A percentile compares a stretch with the other conserved stretches of the same genome.
These are phyloP conservation scores for Nelumbo lutea DNA, from an alignment of 164 flowering plant genomes.

Conservation along the genomic window DNA sequence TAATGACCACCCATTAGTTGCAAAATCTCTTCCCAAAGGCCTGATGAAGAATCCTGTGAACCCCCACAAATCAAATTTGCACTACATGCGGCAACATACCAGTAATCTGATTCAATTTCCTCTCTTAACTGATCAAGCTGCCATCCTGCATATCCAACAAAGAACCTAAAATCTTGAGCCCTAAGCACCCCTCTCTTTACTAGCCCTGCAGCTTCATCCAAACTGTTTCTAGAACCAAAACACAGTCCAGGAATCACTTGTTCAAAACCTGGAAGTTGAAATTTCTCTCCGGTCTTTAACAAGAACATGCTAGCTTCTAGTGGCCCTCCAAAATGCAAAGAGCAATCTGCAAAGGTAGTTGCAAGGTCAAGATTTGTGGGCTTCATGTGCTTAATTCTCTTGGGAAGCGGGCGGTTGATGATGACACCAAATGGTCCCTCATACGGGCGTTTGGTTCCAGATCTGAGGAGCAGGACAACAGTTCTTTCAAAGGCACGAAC, in stretches of 20 bases:
- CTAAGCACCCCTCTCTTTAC: constrained; percentile 64
- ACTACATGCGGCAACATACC: constrained; percentile 92
- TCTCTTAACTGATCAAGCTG: constrained; percentile 76
- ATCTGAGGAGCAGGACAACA: constrained; percentile 76
- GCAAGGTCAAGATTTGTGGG: constrained; percentile 64
- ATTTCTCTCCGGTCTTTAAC: constrained; percentile 40
- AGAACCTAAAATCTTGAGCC: constrained; percentile 84
- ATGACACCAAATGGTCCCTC: constrained; percentile 90
- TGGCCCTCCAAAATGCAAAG: constrained; percentile 87
- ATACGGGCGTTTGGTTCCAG: constrained; percentile 67
- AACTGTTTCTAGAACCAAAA: constrained; percentile 69
- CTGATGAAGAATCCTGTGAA: constrained; percentile 40
- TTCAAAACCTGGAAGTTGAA: constrained; percentile 52
- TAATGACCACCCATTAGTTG: constrained; percentile 95
- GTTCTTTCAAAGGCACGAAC: constrained; percentile 61
- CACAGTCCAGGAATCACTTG: constrained; percentile 82
- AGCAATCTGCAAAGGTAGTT: constrained; percentile 75
- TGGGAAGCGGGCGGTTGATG: constrained; percentile 81
- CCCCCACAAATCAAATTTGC: constrained; percentile 46
- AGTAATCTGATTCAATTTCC: constrained; percentile 78
- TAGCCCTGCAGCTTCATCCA: constrained; percentile 67
- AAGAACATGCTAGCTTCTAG: constrained; percentile 87
- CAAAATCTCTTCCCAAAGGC: constrained; percentile 86
- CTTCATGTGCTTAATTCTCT: constrained; percentile 78
- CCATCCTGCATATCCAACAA: constrained; percentile 96